Conservation (phyloP, 192 early-diverging fungal genomes). For the Coemansia umbellata region DNA sequence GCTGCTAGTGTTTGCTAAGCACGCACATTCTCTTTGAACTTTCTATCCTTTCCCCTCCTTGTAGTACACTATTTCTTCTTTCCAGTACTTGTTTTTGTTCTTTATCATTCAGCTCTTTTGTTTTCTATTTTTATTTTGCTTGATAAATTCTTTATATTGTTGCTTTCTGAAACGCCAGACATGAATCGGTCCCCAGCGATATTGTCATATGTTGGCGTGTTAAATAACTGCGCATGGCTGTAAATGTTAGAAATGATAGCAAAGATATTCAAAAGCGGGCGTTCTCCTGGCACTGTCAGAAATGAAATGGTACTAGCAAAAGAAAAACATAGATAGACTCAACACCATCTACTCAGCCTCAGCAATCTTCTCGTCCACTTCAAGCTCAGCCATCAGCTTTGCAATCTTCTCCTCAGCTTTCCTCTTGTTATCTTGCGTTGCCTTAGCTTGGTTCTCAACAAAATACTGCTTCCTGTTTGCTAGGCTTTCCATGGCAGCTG, state of each 20-base stretch:
- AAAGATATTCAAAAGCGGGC: too few species aligned
- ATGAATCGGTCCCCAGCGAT: too few species aligned
- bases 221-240: too few species aligned
- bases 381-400: slow-evolving; percentile 58
- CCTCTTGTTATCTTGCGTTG: slow-evolving; percentile 81
- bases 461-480: slow-evolving; percentile 67
- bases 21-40: background rate
- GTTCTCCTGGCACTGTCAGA: too few species aligned
- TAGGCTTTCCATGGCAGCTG: slow-evolving; percentile 67
- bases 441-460: slow-evolving; percentile 70
- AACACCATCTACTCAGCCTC: slow-evolving; percentile 4
- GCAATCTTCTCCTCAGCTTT: slow-evolving; percentile 84
- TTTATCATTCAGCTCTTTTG: background rate
- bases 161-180: too few species aligned
- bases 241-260: too few species aligned
- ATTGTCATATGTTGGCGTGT: too few species aligned
- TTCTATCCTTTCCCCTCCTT: background rate
- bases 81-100: background rate
- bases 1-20: background rate
- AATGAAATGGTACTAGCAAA: too few species aligned
- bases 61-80: background rate
- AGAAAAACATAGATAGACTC: too few species aligned
- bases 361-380: slow-evolving; percentile 48
- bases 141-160: slow-evolving; percentile 1
- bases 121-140: background rate